A percentile compares a stretch with the other conserved stretches of the same genome.
Evolutionary conservation across 371 early-diverging fungal genomes (phyloP).

Genomic region (Mortierella sp.): DNA sequence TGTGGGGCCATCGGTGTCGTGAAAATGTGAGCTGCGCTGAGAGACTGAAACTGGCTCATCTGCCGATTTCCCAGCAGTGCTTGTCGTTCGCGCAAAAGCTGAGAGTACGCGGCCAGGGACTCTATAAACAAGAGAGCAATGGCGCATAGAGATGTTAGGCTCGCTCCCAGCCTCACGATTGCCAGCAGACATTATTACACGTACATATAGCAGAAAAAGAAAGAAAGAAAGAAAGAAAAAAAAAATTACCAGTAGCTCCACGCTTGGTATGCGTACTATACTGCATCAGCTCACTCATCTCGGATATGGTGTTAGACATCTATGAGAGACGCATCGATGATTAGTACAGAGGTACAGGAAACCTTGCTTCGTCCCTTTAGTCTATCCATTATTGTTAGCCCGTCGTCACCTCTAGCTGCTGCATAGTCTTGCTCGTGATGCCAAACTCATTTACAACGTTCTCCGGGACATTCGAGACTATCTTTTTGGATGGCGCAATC

Average conservation of each 20-base stretch:
- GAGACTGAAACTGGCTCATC: conserved; percentile 3
- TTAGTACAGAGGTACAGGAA: too few relatives aligned
- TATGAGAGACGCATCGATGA: conserved; percentile 1
- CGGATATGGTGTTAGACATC: conserved; percentile 32
- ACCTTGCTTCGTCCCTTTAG: too few relatives aligned
- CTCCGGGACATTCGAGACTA: conserved; percentile 20
- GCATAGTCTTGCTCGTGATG: conserved; percentile 22
- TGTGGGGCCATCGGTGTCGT: conserved; percentile 1
- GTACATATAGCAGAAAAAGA: too few relatives aligned
- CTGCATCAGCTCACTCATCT: conserved; percentile 35
- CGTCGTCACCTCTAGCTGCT: conserved; percentile 42
- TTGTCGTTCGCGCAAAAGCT: conserved; percentile 11
- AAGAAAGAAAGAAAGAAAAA: too few relatives aligned
- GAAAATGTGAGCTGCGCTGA: neutral
- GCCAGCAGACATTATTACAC: too few relatives aligned
- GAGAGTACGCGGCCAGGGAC: conserved; percentile 12
- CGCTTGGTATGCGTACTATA: conserved; percentile 13
- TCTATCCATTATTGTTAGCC: too few relatives aligned
- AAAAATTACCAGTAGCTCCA: conserved; percentile 31
- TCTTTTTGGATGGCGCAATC: conserved; percentile 6
- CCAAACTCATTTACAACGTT: conserved; percentile 44
- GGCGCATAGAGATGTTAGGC: neutral
- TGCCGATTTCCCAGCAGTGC: conserved; percentile 1
- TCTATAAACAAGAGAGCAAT: conserved; percentile 3
- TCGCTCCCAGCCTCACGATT: too few relatives aligned